Percentiles rank a stretch among this genome's conserved stretches.
Conservation (phyloP, 2,329 filamentous ascomycete genomes). For the Venturia asperata region DNA sequence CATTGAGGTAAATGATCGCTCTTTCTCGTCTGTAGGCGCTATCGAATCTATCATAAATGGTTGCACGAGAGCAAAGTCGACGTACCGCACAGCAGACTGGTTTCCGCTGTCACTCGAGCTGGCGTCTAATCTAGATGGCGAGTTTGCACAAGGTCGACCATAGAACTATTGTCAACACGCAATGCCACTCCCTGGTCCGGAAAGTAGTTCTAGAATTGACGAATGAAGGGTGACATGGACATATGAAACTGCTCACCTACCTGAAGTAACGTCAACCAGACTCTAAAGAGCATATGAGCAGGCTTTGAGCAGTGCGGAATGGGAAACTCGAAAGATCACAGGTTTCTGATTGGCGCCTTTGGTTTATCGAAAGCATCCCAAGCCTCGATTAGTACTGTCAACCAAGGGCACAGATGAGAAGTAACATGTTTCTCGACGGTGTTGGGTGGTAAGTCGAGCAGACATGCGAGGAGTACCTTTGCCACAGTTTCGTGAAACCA, state of each 20-base stretch:
- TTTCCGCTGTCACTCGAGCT: background rate
- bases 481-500: background rate
- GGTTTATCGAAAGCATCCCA: background rate
- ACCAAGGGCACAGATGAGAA: background rate
- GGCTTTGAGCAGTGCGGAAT: background rate
- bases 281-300: background rate
- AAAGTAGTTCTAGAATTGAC: background rate
- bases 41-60: too few species aligned
- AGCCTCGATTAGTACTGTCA: background rate
- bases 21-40: background rate
- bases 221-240: background rate
- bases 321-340: background rate
- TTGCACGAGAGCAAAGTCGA: too few species aligned
- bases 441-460: background rate
- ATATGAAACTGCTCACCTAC: constrained; percentile 4
- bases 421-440: background rate
- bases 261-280: background rate
- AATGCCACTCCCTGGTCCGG: background rate
- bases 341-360: background rate
- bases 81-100: background rate
- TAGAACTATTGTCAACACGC: background rate
- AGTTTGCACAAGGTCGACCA: background rate
- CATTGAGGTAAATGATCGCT: background rate
- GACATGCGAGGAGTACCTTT: background rate
- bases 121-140: background rate